A percentile compares a stretch with the other conserved stretches of the same genome.
Conservation (phyloP, 2,329 filamentous ascomycete genomes). For the Ilyonectria destructans region DNA sequence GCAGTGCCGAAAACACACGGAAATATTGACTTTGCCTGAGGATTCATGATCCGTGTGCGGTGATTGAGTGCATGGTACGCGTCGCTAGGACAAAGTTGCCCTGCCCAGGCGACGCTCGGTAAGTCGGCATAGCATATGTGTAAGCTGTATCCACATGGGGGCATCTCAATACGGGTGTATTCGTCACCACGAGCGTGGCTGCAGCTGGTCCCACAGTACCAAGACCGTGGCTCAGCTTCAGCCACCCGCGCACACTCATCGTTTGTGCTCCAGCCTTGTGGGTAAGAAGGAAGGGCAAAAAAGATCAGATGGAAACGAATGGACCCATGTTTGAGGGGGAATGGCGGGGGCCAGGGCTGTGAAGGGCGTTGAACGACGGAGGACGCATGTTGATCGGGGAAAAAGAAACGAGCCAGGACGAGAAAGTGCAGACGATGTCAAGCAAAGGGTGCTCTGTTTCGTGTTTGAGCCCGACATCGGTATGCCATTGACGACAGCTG, state of each 20-base stretch:
- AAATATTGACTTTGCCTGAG: not conserved
- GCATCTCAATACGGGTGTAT: slow-evolving; percentile 28
- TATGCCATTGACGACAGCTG: not conserved
- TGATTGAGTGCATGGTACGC: not conserved
- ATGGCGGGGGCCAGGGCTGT: not conserved
- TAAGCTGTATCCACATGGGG: slow-evolving; percentile 10
- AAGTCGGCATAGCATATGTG: slow-evolving; percentile 18
- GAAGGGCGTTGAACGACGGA: slow-evolving; percentile 16
- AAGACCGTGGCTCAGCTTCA: slow-evolving; percentile 28
- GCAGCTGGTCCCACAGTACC: slow-evolving; percentile 1
- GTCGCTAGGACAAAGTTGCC: not conserved
- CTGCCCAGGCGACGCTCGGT: slow-evolving; percentile 1
- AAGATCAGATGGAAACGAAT: slow-evolving; percentile 26
- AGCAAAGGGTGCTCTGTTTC: not conserved
- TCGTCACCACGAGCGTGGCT: slow-evolving; percentile 33
- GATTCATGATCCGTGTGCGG: not conserved
- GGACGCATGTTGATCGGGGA: not conserved
- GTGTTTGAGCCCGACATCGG: slow-evolving; percentile 4
- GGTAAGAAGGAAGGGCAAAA: not conserved
- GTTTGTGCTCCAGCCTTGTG: slow-evolving; percentile 21
- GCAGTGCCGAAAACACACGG: not conserved
- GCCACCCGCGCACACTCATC: slow-evolving; percentile 18
- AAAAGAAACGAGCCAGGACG: slow-evolving; percentile 15
- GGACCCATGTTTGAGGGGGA: not conserved
- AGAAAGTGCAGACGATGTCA: not conserved